Base-by-base conservation (phyloP, 228 moss, liverwort and hornwort species). In the Sphagnum magellanicum region DNA sequence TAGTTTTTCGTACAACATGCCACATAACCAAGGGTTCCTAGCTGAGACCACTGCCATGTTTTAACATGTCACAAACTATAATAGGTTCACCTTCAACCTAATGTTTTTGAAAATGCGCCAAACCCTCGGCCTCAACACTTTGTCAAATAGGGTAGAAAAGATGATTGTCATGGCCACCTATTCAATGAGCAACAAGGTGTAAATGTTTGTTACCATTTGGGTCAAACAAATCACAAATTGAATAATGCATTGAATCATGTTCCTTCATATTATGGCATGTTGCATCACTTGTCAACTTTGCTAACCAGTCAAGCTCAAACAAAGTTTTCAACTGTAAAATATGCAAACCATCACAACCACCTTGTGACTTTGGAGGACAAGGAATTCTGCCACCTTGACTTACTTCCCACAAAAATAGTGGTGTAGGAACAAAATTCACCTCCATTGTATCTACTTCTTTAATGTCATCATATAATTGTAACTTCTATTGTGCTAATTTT, bases 21-120 rank as follows among this genome's bases (percentile, higher is more conserved):
- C 91, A 98, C 97, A 93, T 98, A 11, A 98, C 93, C 97, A 93
- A 93, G 4, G 97, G 97, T 57, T 98, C 97, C 97, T 93, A 98
- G 71, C 91, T 98, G 59, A 98, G 79, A 13, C 97, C 97, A 58
- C 91, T 88, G 12, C 90, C 87, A 50, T 84, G 84, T 70, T 95
- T 82, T 16, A 87, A 76, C 17, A 95, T 92, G 74, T 95, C 71
- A 14, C 92, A 81, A 49, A 88, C 90, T 49, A 95, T 81, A 49
- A 92, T 88, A 10, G 95, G 95, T 53, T 95, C 89, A 51, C 95
- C 95, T 70, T 57, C 74, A 70, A 69, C 78, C 95, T 92, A 95
- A 68, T 95, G 95, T 63, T 72, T 85, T 59, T 95, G 89, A 12
- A 95, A 95, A 73, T 95, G 95, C 10, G 75, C 82, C 14, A 81